Percentiles rank a stretch among this genome's conserved stretches.
phyloP scores from a whole-genome alignment of 352 stramenopile genomes.

The Phytopythium chamaehyphon region DNA sequence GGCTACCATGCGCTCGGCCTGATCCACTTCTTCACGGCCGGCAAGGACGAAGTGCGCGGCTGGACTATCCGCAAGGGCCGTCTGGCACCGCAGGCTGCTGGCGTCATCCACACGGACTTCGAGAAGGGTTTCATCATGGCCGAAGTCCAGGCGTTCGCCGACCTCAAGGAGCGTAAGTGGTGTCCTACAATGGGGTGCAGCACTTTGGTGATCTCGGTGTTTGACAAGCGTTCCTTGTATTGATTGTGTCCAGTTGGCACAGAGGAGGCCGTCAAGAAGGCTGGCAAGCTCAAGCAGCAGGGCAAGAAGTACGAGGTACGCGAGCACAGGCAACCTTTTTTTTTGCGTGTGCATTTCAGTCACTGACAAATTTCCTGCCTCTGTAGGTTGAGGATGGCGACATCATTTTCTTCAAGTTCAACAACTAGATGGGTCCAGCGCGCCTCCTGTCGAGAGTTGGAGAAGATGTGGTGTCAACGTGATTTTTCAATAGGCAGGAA shows the following conservation, averaged over 20 bases:
- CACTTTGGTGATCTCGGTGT: neutral
- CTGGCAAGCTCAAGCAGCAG: slow-evolving; percentile 86
- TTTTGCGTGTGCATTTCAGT: neutral
- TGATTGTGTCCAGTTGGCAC: slow-evolving; percentile 46
- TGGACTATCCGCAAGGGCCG: slow-evolving; percentile 99
- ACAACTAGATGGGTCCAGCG: slow-evolving; percentile 62
- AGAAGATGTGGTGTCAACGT: too few relatives aligned
- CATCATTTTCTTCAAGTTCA: slow-evolving; percentile 93
- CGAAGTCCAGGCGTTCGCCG: slow-evolving; percentile 85
- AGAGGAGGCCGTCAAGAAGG: slow-evolving; percentile 88
- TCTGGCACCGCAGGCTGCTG: slow-evolving; percentile 95
- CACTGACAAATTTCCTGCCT: neutral
- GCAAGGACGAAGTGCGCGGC: slow-evolving; percentile 97
- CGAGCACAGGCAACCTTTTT: neutral
- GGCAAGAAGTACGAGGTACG: slow-evolving; percentile 88
- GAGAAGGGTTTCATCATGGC: slow-evolving; percentile 99
- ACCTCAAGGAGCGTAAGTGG: slow-evolving; percentile 85
- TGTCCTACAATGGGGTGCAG: neutral
- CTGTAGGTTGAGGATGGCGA: slow-evolving; percentile 73
- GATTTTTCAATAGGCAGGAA: too few relatives aligned
- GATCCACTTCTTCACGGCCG: slow-evolving; percentile 99
- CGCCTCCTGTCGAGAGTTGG: too few relatives aligned
- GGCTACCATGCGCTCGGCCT: slow-evolving; percentile 97
- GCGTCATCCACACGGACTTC: slow-evolving; percentile 99
- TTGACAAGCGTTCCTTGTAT: slow-evolving; percentile 4